Percentiles rank a stretch among this genome's conserved stretches.
Evolutionary conservation across 2,329 filamentous ascomycete genomes (phyloP).

Genomic region (Stachybotrys echinatus): DNA sequence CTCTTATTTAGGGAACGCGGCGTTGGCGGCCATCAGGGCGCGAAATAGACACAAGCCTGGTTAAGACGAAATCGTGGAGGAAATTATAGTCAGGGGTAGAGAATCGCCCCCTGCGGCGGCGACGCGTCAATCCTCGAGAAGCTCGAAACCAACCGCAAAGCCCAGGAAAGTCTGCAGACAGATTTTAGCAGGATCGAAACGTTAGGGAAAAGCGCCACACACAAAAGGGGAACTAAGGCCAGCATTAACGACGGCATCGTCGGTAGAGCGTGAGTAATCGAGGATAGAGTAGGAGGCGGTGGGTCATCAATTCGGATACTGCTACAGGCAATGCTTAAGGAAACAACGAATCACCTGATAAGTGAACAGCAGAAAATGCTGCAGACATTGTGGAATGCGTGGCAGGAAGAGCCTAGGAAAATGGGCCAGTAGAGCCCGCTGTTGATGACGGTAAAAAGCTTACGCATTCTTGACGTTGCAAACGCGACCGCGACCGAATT

Average conservation of each 20-base stretch:
- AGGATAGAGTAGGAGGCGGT: neutral
- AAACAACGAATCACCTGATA: conserved; percentile 5
- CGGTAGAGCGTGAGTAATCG: neutral
- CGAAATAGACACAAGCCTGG: neutral
- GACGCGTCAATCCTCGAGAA: neutral
- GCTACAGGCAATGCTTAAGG: conserved; percentile 1
- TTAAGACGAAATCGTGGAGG: neutral
- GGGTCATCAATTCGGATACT: conserved; percentile 3
- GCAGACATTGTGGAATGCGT: conserved; percentile 3
- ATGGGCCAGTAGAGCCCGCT: no score
- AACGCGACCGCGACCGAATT: no score
- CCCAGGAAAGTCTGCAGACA: neutral
- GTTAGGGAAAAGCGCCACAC: neutral
- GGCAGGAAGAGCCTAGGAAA: conserved; percentile 2
- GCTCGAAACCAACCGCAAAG: neutral
- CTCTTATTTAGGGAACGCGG: neutral
- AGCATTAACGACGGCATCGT: neutral
- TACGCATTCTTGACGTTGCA: no score
- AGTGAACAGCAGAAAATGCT: conserved; percentile 5
- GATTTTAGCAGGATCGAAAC: neutral
- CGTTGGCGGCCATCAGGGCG: neutral
- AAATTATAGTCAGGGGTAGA: neutral
- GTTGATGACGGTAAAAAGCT: no score
- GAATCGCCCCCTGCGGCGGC: neutral
- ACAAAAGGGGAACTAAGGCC: neutral